Percentiles rank a stretch among this genome's conserved stretches.
phyloP scores from a whole-genome alignment of 305 asterid species.

The Fraxinus paxiana region DNA sequence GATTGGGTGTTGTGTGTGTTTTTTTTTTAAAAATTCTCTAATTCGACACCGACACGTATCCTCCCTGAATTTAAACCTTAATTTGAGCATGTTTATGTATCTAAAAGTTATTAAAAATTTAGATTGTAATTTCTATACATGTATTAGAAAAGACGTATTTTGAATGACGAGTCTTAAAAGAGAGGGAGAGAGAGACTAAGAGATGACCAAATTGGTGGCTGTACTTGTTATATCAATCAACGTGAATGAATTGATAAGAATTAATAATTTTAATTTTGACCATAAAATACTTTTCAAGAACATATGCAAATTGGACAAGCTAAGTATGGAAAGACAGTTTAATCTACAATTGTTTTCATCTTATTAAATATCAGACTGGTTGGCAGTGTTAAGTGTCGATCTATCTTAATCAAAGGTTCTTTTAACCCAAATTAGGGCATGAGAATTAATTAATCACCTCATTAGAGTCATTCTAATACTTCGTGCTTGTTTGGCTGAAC shows the following conservation, averaged over 20 bases:
- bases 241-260: not conserved
- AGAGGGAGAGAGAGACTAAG: not conserved
- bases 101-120: too few relatives aligned
- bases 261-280: not conserved
- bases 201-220: not conserved
- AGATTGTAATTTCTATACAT: too few relatives aligned
- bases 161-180: not conserved
- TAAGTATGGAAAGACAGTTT: not conserved
- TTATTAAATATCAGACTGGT: not conserved
- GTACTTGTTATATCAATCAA: not conserved
- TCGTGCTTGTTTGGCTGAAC: not conserved
- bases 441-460: not conserved
- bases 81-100: too few relatives aligned
- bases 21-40: too few relatives aligned
- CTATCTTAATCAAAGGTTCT: not conserved
- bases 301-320: not conserved
- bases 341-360: not conserved
- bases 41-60: too few relatives aligned
- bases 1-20: too few relatives aligned
- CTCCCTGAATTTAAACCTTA: too few relatives aligned
- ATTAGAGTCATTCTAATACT: not conserved
- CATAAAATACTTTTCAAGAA: not conserved
- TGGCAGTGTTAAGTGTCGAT: not conserved
- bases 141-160: too few relatives aligned
- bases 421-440: not conserved